Percentiles rank a stretch among this genome's conserved stretches.
phyloP scores from a whole-genome alignment of 257 asterid species.

The Knoxia roxburghii region DNA sequence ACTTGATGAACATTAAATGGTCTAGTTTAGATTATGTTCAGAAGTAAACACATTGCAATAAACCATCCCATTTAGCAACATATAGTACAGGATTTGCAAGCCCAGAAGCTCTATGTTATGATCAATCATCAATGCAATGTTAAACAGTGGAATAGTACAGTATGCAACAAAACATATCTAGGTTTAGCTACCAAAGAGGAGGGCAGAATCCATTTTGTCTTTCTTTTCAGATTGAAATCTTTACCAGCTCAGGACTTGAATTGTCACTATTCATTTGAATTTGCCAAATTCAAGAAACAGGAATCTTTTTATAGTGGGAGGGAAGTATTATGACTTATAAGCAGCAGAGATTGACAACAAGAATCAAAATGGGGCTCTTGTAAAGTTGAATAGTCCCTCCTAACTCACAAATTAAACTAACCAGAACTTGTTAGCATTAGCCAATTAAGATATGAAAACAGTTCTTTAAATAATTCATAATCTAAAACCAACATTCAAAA shows the following conservation, averaged over 20 bases:
- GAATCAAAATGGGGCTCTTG: too few relatives aligned
- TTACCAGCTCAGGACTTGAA: not conserved
- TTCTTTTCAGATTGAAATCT: not conserved
- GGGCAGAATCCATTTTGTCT: not conserved
- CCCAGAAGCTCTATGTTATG: not conserved
- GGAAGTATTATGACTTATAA: too few relatives aligned
- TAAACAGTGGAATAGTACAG: not conserved
- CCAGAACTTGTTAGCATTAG: not conserved
- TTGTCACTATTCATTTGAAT: not conserved
- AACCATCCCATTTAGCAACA: not conserved
- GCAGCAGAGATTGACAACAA: not conserved
- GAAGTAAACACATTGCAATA: not conserved
- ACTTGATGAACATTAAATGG: not conserved
- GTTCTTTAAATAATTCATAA: not conserved
- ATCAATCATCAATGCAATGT: not conserved
- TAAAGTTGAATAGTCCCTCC: too few relatives aligned
- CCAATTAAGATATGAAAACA: not conserved
- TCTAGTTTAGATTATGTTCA: not conserved
- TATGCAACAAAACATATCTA: not conserved
- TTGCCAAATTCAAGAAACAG: too few relatives aligned
- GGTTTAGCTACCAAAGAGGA: not conserved
- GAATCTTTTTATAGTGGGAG: too few relatives aligned
- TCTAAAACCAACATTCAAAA: not conserved
- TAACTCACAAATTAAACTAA: not conserved
- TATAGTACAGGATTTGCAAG: not conserved